A percentile compares a stretch with the other conserved stretches of the same genome.
Evolutionary conservation across 2,329 filamentous ascomycete species (phyloP).

Genomic region (Colletotrichum aenigma): DNA sequence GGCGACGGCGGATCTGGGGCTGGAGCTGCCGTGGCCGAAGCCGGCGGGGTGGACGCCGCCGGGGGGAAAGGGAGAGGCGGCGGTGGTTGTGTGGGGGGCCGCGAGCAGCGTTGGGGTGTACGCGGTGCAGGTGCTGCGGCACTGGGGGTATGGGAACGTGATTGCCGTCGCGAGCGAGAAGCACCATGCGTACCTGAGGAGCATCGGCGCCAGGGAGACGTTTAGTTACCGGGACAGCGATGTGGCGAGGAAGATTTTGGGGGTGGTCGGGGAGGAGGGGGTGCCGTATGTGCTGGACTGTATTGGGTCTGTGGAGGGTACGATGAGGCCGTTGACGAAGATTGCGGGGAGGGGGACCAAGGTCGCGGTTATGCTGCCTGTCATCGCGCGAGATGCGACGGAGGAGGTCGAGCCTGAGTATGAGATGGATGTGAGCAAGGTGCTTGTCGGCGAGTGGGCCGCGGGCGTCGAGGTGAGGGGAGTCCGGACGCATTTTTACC

Average conservation of each 20-base stretch:
- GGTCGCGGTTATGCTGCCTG: conserved; percentile 64
- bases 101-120: conserved; percentile 56
- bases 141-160: conserved; percentile 57
- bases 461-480: conserved; percentile 58
- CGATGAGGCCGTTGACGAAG: conserved; percentile 51
- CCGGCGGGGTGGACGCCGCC: conserved; percentile 40
- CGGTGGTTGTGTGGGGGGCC: conserved; percentile 57
- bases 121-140: conserved; percentile 52
- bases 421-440: conserved; percentile 51
- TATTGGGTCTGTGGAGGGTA: conserved; percentile 53
- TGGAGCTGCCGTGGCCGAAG: conserved; percentile 63
- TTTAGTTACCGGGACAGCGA: conserved; percentile 51
- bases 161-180: conserved; percentile 49
- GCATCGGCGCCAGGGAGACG: conserved; percentile 46
- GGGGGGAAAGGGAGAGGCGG: conserved; percentile 31
- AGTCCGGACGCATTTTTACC: conserved; percentile 61
- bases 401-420: conserved; percentile 54
- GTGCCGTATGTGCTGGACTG: conserved; percentile 60
- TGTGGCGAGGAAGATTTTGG: conserved; percentile 39
- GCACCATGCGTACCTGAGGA: conserved; percentile 46
- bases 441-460: conserved; percentile 44
- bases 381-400: conserved; percentile 59
- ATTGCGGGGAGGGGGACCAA: conserved; percentile 53
- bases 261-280: conserved; percentile 23
- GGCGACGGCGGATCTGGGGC: conserved; percentile 49